Evolutionary conservation across 495 filamentous ascomycete species (phyloP).

Genomic region (Aspergillus olivimuriae): DNA sequence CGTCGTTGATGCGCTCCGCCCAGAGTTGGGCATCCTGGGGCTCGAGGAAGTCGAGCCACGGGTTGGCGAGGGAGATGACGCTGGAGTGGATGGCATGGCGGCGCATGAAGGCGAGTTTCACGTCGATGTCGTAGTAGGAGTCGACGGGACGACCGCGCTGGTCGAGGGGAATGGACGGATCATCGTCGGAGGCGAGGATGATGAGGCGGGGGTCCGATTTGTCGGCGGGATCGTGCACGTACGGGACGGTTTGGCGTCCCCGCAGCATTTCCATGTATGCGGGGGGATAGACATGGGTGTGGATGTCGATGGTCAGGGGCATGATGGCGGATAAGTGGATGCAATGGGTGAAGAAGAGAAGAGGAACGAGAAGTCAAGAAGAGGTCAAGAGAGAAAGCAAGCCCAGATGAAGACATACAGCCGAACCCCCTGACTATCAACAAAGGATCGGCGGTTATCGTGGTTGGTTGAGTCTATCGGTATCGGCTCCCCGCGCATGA

Average conservation of each 20-base stretch:
- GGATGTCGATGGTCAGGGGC: conserved; percentile 68
- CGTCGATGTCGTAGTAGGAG: conserved; percentile 60
- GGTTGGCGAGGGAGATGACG: conserved; percentile 87
- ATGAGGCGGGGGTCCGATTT: conserved; percentile 60
- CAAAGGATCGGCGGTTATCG: too few species aligned
- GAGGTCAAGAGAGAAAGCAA: not conserved
- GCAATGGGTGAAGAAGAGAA: not conserved
- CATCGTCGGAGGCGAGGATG: conserved; percentile 62
- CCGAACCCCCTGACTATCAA: too few species aligned
- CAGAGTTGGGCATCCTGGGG: conserved; percentile 52
- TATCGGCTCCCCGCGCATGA: too few species aligned
- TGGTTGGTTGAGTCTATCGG: too few species aligned
- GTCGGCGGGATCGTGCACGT: conserved; percentile 64
- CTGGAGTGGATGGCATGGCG: conserved; percentile 73
- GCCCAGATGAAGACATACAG: not conserved
- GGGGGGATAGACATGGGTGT: conserved; percentile 91
- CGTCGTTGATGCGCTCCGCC: conserved; percentile 66
- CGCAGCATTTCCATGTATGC: conserved; percentile 76
- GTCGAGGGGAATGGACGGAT: conserved; percentile 45
- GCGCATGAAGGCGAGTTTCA: conserved; percentile 85
- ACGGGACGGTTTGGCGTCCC: conserved; percentile 68
- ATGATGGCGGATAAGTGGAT: conserved; percentile 13
- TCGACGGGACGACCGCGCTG: conserved; percentile 68
- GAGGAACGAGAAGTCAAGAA: not conserved
- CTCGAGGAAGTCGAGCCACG: conserved; percentile 86